These are phyloP conservation scores for Boehmeria nivea DNA, from an alignment of 306 rosid genomes.

Conservation along the genomic window DNA sequence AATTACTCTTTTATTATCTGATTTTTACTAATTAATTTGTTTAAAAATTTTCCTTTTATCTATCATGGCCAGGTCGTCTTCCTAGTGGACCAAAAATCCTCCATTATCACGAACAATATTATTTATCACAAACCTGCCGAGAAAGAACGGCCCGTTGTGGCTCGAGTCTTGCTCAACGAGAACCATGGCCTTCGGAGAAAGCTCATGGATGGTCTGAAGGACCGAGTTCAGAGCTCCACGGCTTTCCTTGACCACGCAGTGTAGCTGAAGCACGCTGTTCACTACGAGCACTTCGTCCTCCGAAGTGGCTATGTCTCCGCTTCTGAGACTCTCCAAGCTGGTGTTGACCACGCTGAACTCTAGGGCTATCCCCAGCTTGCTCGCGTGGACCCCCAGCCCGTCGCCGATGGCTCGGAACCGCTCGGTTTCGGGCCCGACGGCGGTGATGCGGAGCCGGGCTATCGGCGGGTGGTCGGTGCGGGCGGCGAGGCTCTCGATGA, in stretches of 20 bases:
- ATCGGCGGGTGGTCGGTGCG: constrained; percentile 19
- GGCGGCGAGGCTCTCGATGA: constrained; percentile 47
- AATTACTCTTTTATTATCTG: too few relatives aligned
- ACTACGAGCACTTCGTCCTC: constrained; percentile 65
- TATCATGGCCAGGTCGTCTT: too few relatives aligned
- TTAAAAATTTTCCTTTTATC: too few relatives aligned
- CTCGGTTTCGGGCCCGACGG: constrained; percentile 45
- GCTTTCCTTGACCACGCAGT: constrained; percentile 84
- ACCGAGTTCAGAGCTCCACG: constrained; percentile 80
- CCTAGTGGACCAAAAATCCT: too few relatives aligned
- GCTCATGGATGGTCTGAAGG: constrained; percentile 56
- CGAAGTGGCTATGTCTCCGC: constrained; percentile 38
- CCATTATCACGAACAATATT: too few relatives aligned
- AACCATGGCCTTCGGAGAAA: constrained; percentile 56
- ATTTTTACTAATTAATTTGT: too few relatives aligned
- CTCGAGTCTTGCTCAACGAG: constrained; percentile 82
- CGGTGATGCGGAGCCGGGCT: constrained; percentile 44
- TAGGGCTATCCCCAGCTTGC: constrained; percentile 38
- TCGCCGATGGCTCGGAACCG: constrained; percentile 49
- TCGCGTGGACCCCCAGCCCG: constrained; percentile 47
- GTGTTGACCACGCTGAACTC: constrained; percentile 50
- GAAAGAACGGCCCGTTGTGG: constrained; percentile 93
- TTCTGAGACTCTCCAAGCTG: constrained; percentile 47
- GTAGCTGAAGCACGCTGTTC: constrained; percentile 79
- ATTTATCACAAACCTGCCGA: constrained; percentile 51